phyloP scores from a whole-genome alignment of 1,139 yeast genomes.

The Saccharomyces uvarum region DNA sequence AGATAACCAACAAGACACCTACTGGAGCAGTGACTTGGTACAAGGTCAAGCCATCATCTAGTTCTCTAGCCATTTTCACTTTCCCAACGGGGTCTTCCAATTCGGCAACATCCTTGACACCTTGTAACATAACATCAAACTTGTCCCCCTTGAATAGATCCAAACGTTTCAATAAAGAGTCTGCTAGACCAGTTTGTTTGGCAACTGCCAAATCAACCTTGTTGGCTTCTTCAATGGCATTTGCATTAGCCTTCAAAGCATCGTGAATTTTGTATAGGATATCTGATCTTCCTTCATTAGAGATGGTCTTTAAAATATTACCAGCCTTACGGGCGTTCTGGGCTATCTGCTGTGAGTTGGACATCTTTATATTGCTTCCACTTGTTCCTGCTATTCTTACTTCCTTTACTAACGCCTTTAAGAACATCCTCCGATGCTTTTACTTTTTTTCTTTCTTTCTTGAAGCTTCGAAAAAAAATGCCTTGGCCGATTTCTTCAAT shows the following conservation, averaged over 20 bases:
- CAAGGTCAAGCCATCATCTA: constrained; percentile 80
- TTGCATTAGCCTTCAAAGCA: constrained; percentile 51
- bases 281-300: constrained; percentile 61
- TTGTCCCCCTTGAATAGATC: constrained; percentile 78
- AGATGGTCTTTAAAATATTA: constrained; percentile 65
- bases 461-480: background rate
- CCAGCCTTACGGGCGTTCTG: constrained; percentile 71
- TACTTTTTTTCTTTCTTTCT: background rate
- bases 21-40: constrained; percentile 86
- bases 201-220: constrained; percentile 69
- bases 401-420: background rate
- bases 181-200: constrained; percentile 45
- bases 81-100: constrained; percentile 89
- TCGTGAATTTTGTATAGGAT: constrained; percentile 71
- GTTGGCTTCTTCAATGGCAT: constrained; percentile 63
- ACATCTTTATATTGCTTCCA: constrained; percentile 11
- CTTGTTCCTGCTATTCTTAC: background rate
- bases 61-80: constrained; percentile 67
- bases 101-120: constrained; percentile 82
- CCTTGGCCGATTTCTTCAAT: background rate
- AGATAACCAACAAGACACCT: constrained; percentile 86
- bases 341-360: constrained; percentile 68
- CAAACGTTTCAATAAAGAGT: constrained; percentile 70
- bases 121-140: constrained; percentile 89
- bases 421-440: constrained; percentile 31